Evolutionary conservation across 441 rosid genomes (phyloP).

Genomic region (Jatropha podagrica): DNA sequence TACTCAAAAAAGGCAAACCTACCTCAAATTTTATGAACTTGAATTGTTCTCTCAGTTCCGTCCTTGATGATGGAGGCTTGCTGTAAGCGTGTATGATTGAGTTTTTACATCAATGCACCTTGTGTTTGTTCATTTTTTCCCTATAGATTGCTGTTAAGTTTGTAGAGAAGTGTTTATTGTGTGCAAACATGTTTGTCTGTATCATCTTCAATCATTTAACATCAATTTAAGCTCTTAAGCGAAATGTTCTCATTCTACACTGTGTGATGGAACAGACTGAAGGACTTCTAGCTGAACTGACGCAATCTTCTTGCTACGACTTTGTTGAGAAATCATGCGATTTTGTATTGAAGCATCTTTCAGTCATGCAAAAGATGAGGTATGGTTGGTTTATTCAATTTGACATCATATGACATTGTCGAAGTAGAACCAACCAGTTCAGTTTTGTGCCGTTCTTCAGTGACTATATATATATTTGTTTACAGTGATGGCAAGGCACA

Average conservation of each 20-base stretch:
- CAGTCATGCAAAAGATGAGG: constrained; percentile 72
- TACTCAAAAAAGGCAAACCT: not conserved
- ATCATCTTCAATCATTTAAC: not conserved
- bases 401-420: not conserved
- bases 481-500: not conserved
- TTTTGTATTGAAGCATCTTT: constrained; percentile 60
- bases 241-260: constrained; percentile 12
- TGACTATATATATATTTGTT: not conserved
- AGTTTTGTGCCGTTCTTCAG: not conserved
- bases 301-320: constrained; percentile 66
- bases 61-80: not conserved
- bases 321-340: constrained; percentile 66
- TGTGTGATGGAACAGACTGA: constrained; percentile 58
- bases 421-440: not conserved
- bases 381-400: constrained; percentile 21
- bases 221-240: constrained; percentile 9
- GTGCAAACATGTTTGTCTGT: not conserved
- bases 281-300: constrained; percentile 74
- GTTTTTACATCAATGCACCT: no score
- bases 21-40: not conserved
- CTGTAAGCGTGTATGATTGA: no score
- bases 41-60: not conserved
- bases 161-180: not conserved
- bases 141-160: not conserved
- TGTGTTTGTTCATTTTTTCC: not conserved